phyloP scores from a whole-genome alignment of 768 basidiomycete species.

The Ramaria rubella region DNA sequence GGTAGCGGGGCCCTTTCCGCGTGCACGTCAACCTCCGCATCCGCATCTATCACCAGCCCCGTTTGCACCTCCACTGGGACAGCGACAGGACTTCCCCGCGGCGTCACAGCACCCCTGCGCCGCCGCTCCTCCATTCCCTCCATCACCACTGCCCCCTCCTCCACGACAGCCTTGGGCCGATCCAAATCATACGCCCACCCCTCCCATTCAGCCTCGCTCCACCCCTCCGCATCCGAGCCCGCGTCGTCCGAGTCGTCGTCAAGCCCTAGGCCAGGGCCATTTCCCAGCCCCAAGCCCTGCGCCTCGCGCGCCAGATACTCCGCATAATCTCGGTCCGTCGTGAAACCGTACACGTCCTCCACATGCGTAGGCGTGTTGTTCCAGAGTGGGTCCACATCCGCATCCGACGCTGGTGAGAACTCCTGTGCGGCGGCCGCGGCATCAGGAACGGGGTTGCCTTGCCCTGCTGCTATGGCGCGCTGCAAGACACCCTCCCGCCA shows the following conservation, averaged over 20 bases:
- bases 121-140: not conserved
- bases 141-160: not conserved
- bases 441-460: conserved; percentile 39
- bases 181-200: conserved; percentile 58
- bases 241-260: conserved; percentile 26
- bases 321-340: too few species aligned
- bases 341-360: not conserved
- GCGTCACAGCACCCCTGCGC: not conserved
- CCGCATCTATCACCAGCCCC: too few species aligned
- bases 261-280: conserved; percentile 17
- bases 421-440: not conserved
- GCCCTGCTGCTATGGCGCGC: conserved; percentile 49
- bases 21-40: too few species aligned
- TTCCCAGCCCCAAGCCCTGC: conserved; percentile 16
- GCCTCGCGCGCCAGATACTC: not conserved
- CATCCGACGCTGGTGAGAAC: conserved; percentile 4
- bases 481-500: conserved; percentile 50
- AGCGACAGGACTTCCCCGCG: too few species aligned
- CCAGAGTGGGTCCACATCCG: not conserved
- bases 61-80: too few species aligned
- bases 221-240: conserved; percentile 35
- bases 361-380: not conserved
- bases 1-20: too few species aligned
- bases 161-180: conserved; percentile 19
- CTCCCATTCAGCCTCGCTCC: conserved; percentile 59